Conservation (phyloP, 306 rosid species). For the Cucumis sativus region Cucumber_9930_V3 NC_026659.2:2532001-2532500, state of each 20-base stretch:
- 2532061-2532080: neutral
- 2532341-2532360: too few species aligned
- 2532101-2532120: neutral
- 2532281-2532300: neutral
- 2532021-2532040: neutral
- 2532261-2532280: neutral
- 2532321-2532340: neutral
- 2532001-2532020: neutral
- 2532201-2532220: slow-evolving; percentile 9
- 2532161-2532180: neutral
- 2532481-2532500: too few species aligned
- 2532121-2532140: neutral
- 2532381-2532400: too few species aligned
- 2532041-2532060: neutral
- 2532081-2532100: neutral
- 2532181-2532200: neutral
- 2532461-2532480: too few species aligned
- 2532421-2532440: too few species aligned
- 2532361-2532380: too few species aligned
- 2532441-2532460: too few species aligned
- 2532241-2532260: slow-evolving; percentile 3
- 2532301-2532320: neutral
- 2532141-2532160: neutral
- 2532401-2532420: too few species aligned
- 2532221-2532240: slow-evolving; percentile 6